These are phyloP conservation scores for Lignosus rhinocerotis DNA, from an alignment of 1,284 basidiomycete genomes.

Conservation along the genomic window DNA sequence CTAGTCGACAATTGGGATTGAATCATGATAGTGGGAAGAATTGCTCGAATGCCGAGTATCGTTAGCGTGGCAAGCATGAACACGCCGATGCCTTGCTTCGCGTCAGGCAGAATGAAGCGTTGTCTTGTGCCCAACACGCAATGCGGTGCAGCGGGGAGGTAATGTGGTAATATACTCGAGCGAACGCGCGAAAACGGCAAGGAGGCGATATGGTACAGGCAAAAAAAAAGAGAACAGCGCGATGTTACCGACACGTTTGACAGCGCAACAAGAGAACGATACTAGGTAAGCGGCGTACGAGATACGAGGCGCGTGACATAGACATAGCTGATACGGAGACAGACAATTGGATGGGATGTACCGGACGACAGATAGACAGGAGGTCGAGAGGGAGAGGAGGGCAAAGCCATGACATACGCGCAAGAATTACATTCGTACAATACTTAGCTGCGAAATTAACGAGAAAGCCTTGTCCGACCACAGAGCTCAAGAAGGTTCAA, in stretches of 20 bases:
- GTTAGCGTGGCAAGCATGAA: not conserved
- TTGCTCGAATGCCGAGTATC: no score
- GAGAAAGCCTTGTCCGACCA: not conserved
- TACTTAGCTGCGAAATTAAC: not conserved
- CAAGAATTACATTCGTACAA: slow-evolving; percentile 4
- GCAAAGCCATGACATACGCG: not conserved
- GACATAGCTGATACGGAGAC: not conserved
- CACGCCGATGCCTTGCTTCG: no score
- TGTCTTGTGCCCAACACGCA: no score
- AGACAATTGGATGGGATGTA: not conserved
- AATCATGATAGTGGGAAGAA: not conserved
- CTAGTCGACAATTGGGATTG: not conserved
- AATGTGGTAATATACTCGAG: no score
- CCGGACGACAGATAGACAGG: not conserved
- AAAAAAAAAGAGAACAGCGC: not conserved
- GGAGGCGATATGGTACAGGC: not conserved
- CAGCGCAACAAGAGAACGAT: not conserved
- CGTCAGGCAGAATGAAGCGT: no score
- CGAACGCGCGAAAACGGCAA: no score
- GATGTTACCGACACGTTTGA: no score
- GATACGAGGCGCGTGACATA: not conserved
- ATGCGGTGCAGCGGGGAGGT: no score
- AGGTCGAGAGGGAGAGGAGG: not conserved
- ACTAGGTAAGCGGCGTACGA: not conserved
- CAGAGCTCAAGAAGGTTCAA: slow-evolving; percentile 3